A percentile compares a stretch with the other conserved stretches of the same genome.
These are phyloP conservation scores for Sordaria brevicollis DNA, from an alignment of 495 filamentous ascomycete species.

Conservation along the genomic window DNA sequence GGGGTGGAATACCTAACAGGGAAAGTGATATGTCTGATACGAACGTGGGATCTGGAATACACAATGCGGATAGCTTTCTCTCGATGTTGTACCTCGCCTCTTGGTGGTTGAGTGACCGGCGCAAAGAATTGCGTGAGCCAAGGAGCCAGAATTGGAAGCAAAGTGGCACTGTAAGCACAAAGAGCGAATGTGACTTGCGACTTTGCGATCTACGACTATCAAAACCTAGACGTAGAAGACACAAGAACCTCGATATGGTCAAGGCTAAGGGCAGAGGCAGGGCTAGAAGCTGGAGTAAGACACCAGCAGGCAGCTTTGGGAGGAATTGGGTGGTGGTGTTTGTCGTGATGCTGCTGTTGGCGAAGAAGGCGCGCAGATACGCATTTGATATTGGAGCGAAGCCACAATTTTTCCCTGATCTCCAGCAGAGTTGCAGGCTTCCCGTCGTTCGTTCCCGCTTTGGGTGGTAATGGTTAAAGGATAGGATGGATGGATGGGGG, in stretches of 20 bases:
- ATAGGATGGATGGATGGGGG: background rate
- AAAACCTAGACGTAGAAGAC: background rate
- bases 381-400: background rate
- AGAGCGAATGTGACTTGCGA: background rate
- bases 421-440: background rate
- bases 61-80: background rate
- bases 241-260: background rate
- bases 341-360: background rate
- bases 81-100: background rate
- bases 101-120: background rate
- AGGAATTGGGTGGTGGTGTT: background rate
- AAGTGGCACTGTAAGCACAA: background rate
- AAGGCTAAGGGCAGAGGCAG: background rate
- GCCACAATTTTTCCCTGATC: background rate
- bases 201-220: background rate
- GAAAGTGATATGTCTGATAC: background rate
- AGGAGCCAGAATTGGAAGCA: background rate
- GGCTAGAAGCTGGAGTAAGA: background rate
- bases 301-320: background rate
- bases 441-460: background rate
- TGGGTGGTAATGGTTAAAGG: background rate
- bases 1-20: background rate
- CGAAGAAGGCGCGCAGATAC: background rate
- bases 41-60: background rate
- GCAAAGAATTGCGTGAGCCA: background rate